Base-by-base conservation (phyloP, 2,329 filamentous ascomycete species). In the Arachnopeziza araneosa region DNA sequence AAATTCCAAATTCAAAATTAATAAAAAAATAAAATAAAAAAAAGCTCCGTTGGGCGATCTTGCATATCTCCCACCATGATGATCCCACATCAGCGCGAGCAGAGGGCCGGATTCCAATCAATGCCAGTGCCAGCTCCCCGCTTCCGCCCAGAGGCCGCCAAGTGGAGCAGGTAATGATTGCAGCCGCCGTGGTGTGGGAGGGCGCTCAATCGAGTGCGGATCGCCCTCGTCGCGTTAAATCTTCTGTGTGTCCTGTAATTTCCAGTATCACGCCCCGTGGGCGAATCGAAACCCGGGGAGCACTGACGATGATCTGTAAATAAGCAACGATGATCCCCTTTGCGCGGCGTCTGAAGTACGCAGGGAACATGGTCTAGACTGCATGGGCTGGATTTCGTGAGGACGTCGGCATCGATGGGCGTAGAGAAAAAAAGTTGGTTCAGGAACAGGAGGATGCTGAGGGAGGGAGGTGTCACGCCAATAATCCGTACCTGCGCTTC, bases 301-400 rank as follows among this genome's bases (percentile, higher is more conserved):
- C 49, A 55, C 32, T 24, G 21, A 24, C 56, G 64, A 21, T 63
- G 60, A 64, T 61, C 61, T 55, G 30, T 7, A 51, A 63, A 57
- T 61, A 64, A 64, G 64, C 59, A 64, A 60, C 61, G 63, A 64
- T 64, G 36, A 44, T 44, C 36, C 36, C 12, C 36, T 44, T 12
- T 44, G 36, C 36, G 36, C 36, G 36, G 12, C 26, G 26, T 30
- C 26, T 30, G 26, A 30, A 30, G 26, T 58, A 52, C 60, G 56
- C 55, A 8, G 23, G n/a, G 24, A 19, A 44, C 44, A 56, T 44
- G 32, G 53, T 22, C 57, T 59, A 44, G 30, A 26, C 32, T 44
- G 6, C 36, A 19, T 44, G 36, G 36, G 12, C 17, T 12, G 36
- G 17, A 44, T 6, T 44, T 23, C 14, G 21, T 52, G 21, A n/a